Evolutionary conservation across 1,284 basidiomycete species (phyloP).

Genomic region (Moesziomyces globuligerus): DNA sequence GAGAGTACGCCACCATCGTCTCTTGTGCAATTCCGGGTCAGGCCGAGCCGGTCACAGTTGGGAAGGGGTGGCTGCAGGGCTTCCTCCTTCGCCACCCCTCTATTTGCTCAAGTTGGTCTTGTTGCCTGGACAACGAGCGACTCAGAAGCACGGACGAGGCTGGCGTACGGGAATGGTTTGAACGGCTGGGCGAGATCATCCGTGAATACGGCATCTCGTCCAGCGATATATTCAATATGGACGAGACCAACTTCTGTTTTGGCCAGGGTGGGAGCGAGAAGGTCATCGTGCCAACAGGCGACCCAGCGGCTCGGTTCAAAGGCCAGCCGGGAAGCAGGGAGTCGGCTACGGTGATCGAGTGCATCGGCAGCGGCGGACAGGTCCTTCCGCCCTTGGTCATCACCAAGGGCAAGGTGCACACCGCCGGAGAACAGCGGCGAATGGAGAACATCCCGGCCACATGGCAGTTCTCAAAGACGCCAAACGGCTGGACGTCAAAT

Average conservation of each 20-base stretch:
- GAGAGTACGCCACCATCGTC: conserved; percentile 6
- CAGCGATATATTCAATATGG: conserved; percentile 13
- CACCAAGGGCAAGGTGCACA: background rate
- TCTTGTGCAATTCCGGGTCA: background rate
- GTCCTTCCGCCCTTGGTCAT: background rate
- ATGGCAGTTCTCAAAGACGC: background rate
- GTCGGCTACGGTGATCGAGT: conserved; percentile 11
- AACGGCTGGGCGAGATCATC: conserved; percentile 2
- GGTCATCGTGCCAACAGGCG: conserved; percentile 5
- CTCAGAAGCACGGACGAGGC: background rate
- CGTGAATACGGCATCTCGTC: conserved; percentile 5
- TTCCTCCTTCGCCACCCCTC: conserved; percentile 13
- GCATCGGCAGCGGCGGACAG: conserved; percentile 14
- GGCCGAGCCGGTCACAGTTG: background rate
- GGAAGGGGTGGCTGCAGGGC: conserved; percentile 3
- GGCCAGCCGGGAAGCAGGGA: conserved; percentile 7
- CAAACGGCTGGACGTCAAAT: background rate
- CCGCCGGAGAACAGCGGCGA: background rate
- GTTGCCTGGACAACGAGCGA: conserved; percentile 14
- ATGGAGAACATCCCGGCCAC: too few species aligned
- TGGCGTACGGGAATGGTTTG: conserved; percentile 1
- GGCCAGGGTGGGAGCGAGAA: conserved; percentile 5
- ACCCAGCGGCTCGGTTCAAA: conserved; percentile 7
- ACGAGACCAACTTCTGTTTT: conserved; percentile 4
- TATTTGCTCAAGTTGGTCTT: conserved; percentile 9